Base-by-base conservation (phyloP, 352 stramenopile genomes). In the Discostella stelligera region DNA sequence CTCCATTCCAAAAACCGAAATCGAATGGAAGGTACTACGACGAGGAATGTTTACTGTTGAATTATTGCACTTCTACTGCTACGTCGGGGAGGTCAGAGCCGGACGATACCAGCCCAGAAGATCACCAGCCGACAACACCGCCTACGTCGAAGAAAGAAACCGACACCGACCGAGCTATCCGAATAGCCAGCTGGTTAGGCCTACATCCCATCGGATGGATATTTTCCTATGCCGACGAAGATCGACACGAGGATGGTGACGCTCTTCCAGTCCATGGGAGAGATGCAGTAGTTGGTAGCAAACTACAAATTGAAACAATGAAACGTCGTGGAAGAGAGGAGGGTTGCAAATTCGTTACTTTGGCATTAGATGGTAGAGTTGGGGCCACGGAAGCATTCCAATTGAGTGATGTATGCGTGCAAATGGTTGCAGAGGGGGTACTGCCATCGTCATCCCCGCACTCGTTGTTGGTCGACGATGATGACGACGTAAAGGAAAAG, bases 381-480 rank as follows among this genome's bases (percentile, higher is more conserved):
- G 87, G 87, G 49, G 83, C 85, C 9, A 88, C 83, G 0, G 87
- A 93, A 74, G 87, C 83, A 30, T 93, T 93, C 76, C 85, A 91
- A 76, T 69, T 93, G 30, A 89, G 76, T 70, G 85, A 93, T 66
- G 78, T 89, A 7, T 77, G 55, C 37, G 82, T 93, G 0, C 87
- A 93, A 79, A 93, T 93, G 85, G 83, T 90, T 7, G 75, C 85
- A 54, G 85, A 93, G 78, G 74, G 72, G 32, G 66, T 90, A 27
- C 69, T 91, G 18, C 27, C 27, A 32, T 65, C 66, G 18, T 13
- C 66, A 23, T 61, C n/a, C 1, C 52, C 52, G 21, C 11, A 23
- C 4, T 23, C n/a, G 3, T n/a, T 39, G 37, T 32, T 32, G 27
- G 27, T 5, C 5, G 27, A 32, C 27, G 27, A 5, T 32, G 27